These are phyloP conservation scores for Pythium dissimile DNA, from an alignment of 352 stramenopile species.

Conservation along the genomic window DNA sequence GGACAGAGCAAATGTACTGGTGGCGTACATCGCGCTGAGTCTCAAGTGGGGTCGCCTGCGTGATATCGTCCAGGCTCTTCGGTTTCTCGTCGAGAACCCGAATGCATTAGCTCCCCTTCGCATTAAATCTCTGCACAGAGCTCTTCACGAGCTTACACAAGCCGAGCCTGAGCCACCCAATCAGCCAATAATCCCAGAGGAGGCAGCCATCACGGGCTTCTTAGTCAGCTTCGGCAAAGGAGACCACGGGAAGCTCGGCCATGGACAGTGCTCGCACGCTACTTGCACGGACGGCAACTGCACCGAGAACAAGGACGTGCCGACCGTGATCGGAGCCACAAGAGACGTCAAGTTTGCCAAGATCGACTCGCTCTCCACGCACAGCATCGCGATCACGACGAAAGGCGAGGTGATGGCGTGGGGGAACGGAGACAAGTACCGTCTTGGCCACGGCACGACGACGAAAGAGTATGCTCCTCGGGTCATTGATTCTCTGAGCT, in stretches of 20 bases:
- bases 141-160: constrained; percentile 41
- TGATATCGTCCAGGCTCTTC: constrained; percentile 43
- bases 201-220: constrained; percentile 35
- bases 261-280: constrained; percentile 64
- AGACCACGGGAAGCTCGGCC: constrained; percentile 79
- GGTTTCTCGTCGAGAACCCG: constrained; percentile 31
- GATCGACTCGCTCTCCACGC: constrained; percentile 82
- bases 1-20: constrained; percentile 35
- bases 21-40: constrained; percentile 56
- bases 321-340: constrained; percentile 58
- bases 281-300: constrained; percentile 73
- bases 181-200: constrained; percentile 18
- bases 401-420: constrained; percentile 70
- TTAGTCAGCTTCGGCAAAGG: constrained; percentile 86
- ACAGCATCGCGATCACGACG: constrained; percentile 69
- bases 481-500: constrained; percentile 52
- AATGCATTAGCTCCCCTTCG: constrained; percentile 10
- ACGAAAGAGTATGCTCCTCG: constrained; percentile 69
- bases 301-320: constrained; percentile 75
- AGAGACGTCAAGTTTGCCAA: constrained; percentile 48
- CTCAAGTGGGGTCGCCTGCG: constrained; percentile 65
- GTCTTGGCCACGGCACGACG: constrained; percentile 66
- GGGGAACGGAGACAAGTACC: constrained; percentile 85
- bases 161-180: constrained; percentile 24
- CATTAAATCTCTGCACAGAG: constrained; percentile 27